These are phyloP conservation scores for Ceratocystis albifundus DNA, from an alignment of 2,329 filamentous ascomycete species.

Conservation along the genomic window DNA sequence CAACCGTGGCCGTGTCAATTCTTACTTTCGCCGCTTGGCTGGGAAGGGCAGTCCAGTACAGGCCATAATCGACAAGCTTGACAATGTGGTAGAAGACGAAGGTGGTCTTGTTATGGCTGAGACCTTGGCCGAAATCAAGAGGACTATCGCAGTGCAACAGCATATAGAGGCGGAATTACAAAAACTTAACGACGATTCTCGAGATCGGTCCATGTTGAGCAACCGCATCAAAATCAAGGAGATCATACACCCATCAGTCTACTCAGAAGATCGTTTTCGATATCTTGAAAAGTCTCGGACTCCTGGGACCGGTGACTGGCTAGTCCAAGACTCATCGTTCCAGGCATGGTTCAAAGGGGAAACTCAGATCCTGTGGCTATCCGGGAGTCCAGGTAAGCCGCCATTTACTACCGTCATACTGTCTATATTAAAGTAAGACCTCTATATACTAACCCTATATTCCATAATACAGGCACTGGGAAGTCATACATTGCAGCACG, in stretches of 20 bases:
- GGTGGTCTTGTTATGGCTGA: constrained; percentile 36
- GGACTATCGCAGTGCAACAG: constrained; percentile 30
- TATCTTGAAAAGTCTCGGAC: constrained; percentile 34
- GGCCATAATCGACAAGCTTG: constrained; percentile 33
- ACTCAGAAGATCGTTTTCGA: constrained; percentile 34
- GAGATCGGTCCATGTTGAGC: constrained; percentile 29
- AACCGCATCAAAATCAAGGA: constrained; percentile 33
- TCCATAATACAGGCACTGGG: constrained; percentile 31
- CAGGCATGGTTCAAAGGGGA: constrained; percentile 33
- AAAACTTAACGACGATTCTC: constrained; percentile 30
- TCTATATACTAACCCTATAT: background rate
- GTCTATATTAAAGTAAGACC: background rate
- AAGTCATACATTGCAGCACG: constrained; percentile 37
- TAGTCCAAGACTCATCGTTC: constrained; percentile 33
- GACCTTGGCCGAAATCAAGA: constrained; percentile 33
- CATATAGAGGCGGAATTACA: constrained; percentile 32
- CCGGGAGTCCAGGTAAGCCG: constrained; percentile 33
- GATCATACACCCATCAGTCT: constrained; percentile 35
- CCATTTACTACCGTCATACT: background rate
- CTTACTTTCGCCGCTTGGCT: constrained; percentile 34
- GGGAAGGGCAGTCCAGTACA: constrained; percentile 34
- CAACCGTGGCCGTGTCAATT: constrained; percentile 33
- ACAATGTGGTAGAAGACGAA: constrained; percentile 34
- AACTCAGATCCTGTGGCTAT: constrained; percentile 35
- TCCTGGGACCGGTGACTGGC: constrained; percentile 37